Conservation (phyloP, 1,284 basidiomycete species). For the Cerrena zonata region DNA sequence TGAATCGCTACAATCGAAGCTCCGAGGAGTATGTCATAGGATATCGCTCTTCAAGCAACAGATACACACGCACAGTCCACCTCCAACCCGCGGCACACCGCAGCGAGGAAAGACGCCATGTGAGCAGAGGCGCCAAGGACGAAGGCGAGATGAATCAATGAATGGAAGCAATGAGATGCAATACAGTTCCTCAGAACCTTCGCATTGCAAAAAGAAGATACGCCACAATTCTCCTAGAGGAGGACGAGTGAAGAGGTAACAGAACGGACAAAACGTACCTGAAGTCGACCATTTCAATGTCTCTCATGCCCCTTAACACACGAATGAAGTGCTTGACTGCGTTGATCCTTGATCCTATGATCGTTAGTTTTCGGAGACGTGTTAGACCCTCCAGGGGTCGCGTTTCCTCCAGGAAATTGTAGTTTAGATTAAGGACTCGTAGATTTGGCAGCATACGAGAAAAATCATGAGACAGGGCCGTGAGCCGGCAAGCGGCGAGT, state of each 20-base stretch:
- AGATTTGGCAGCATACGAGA: conserved; percentile 75
- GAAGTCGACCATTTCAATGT: conserved; percentile 84
- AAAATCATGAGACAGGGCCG: conserved; percentile 65
- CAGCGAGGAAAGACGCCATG: background rate
- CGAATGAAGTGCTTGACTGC: conserved; percentile 65
- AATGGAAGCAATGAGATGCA: conserved; percentile 5
- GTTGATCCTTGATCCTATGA: conserved; percentile 80
- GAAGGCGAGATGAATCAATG: background rate
- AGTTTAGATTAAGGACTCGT: conserved; percentile 89
- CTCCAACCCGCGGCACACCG: background rate
- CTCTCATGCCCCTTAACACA: conserved; percentile 64
- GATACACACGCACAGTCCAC: background rate
- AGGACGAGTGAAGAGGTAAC: background rate
- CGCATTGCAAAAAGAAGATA: background rate
- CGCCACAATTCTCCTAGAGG: background rate
- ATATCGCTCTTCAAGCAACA: background rate
- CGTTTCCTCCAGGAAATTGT: conserved; percentile 82
- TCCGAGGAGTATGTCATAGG: background rate
- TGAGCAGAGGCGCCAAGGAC: background rate
- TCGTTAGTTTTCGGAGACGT: conserved; percentile 74
- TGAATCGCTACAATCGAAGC: no score
- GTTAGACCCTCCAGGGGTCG: conserved; percentile 65
- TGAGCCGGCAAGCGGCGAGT: conserved; percentile 84
- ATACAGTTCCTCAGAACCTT: background rate
- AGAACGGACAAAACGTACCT: conserved; percentile 52